Percentiles rank a stretch among this genome's conserved stretches.
These are phyloP conservation scores for Paragyromitra xinjiangensis DNA, from an alignment of 495 filamentous ascomycete genomes.

Conservation along the genomic window DNA sequence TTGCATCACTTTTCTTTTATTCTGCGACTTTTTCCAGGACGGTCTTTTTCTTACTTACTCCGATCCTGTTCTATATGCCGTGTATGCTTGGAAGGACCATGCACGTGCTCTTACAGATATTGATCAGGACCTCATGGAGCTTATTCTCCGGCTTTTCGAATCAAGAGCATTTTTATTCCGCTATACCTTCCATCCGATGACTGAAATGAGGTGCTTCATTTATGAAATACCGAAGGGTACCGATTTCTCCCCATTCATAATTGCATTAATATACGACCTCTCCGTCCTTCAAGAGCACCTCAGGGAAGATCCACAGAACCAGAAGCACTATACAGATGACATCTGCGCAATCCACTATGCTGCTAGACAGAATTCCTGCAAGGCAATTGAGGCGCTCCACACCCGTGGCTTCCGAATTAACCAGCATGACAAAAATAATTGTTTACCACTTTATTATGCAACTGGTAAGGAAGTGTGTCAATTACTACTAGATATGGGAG, in stretches of 20 bases:
- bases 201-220: background rate
- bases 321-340: background rate
- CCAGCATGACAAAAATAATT: background rate
- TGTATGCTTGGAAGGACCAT: background rate
- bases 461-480: background rate
- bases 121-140: background rate
- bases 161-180: background rate
- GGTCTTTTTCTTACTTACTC: background rate
- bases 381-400: background rate
- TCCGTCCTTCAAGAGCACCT: background rate
- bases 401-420: background rate
- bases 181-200: too few species aligned
- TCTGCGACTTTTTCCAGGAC: too few species aligned
- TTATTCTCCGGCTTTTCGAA: background rate
- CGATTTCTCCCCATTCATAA: background rate
- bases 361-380: background rate
- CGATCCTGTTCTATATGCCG: background rate
- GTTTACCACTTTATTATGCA: background rate
- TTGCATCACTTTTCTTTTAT: background rate
- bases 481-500: background rate
- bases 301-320: background rate
- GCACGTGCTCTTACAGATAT: background rate
- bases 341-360: slow-evolving; percentile 4
- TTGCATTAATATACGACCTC: background rate
- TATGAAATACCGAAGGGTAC: too few species aligned